These are phyloP conservation scores for Monosporascus sp. DNA, from an alignment of 2,329 filamentous ascomycete species.

Conservation along the genomic window DNA sequence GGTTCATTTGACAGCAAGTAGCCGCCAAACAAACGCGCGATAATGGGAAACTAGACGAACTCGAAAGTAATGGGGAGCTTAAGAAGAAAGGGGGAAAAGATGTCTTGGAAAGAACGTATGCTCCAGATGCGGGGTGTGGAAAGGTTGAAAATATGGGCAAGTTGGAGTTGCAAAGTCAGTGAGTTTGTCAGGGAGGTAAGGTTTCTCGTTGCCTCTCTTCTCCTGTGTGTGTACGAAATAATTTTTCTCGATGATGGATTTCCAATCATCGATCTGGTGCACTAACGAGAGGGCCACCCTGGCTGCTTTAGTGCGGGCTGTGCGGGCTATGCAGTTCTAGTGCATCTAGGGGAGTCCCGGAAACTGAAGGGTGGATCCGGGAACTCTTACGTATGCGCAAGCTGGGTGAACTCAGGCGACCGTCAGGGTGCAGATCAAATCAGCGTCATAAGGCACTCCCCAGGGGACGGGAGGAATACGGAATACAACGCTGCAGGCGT, in stretches of 20 bases:
- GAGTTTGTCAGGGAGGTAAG: neutral
- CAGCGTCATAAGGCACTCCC: too few relatives aligned
- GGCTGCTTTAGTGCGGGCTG: neutral
- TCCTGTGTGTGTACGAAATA: neutral
- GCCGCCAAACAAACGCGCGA: slow-evolving; percentile 92
- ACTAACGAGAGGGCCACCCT: neutral
- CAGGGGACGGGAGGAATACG: too few relatives aligned
- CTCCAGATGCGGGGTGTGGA: neutral
- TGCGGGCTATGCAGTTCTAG: neutral
- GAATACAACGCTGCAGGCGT: too few relatives aligned
- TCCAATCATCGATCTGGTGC: neutral
- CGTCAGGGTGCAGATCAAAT: neutral
- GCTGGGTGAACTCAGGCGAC: neutral
- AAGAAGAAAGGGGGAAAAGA: slow-evolving; percentile 7
- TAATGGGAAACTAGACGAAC: slow-evolving; percentile 13
- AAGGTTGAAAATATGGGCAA: neutral
- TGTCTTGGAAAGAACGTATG: slow-evolving; percentile 3
- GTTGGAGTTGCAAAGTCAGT: neutral
- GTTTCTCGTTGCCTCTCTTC: neutral
- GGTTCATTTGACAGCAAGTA: slow-evolving; percentile 94
- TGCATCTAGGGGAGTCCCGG: neutral
- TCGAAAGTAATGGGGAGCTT: slow-evolving; percentile 9
- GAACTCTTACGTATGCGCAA: neutral
- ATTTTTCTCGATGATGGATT: neutral
- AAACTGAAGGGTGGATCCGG: neutral